Evolutionary conservation across 2,329 filamentous ascomycete species (phyloP).

Genomic region (Aspergillus chevalieri): DNA sequence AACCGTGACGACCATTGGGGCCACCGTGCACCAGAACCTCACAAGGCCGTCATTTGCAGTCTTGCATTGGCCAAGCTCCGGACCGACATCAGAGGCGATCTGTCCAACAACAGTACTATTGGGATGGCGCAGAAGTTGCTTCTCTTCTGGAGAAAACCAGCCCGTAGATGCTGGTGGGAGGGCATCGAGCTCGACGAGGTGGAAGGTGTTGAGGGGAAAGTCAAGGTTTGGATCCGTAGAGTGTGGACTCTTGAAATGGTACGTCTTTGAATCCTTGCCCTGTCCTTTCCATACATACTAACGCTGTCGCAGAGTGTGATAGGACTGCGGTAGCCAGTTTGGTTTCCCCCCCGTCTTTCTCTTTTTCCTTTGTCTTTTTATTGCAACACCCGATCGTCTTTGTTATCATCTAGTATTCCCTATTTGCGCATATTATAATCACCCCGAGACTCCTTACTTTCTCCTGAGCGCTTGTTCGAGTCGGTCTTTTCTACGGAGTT

Average conservation of each 20-base stretch:
- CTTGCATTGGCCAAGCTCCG: slow-evolving; percentile 86
- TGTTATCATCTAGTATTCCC: slow-evolving; percentile 5
- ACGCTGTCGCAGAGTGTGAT: slow-evolving; percentile 63
- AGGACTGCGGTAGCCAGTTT: slow-evolving; percentile 55
- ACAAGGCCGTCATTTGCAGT: slow-evolving; percentile 97
- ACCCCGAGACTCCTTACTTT: slow-evolving; percentile 1
- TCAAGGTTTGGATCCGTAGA: slow-evolving; percentile 97
- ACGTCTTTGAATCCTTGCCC: slow-evolving; percentile 18
- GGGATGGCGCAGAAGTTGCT: slow-evolving; percentile 98
- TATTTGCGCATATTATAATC: slow-evolving; percentile 4
- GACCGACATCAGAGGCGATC: slow-evolving; percentile 77
- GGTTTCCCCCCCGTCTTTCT: slow-evolving; percentile 5
- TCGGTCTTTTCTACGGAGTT: slow-evolving; percentile 12
- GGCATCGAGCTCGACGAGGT: slow-evolving; percentile 86
- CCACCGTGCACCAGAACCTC: slow-evolving; percentile 92
- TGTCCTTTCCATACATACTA: not conserved
- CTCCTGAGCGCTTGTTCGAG: slow-evolving; percentile 7
- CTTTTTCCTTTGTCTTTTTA: slow-evolving; percentile 13
- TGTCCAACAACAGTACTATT: slow-evolving; percentile 69
- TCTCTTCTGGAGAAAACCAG: slow-evolving; percentile 96
- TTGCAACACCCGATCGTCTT: slow-evolving; percentile 13
- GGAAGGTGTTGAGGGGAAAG: slow-evolving; percentile 79
- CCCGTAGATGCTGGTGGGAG: slow-evolving; percentile 97
- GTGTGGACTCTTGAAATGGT: slow-evolving; percentile 98
- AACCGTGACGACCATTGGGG: slow-evolving; percentile 95